Evolutionary conservation across 2,329 filamentous ascomycete genomes (phyloP), one percentile per base, ranked within the genome.

Genomic region (Penicillium corylophilum): DNA sequence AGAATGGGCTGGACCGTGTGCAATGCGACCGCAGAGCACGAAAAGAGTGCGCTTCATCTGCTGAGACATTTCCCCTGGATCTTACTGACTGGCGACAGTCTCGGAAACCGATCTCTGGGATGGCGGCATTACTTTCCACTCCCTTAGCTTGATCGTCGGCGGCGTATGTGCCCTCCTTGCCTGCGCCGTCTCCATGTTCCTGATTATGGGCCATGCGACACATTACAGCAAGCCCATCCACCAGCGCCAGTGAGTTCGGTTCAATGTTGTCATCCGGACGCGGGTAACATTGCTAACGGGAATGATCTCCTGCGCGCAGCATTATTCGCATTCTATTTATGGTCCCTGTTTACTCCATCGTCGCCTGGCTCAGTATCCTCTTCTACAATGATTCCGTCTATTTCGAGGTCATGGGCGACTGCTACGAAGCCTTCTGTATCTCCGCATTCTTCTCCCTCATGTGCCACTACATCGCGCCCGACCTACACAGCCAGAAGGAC

Each of bases 301-400:
- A 75, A 77, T 28, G 20, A 28, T 23, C 31, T 5, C 44, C 15
- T 41, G 35, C 31, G 62, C 76, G 72, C 62, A 88, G 84, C 66
- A 90, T 94, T 65, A 92, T 94, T 61, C 88, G 90, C 44, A 92
- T 95, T 59, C 81, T 95, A 18, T 86, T 91, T 70, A 92, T 94
- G 88, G 83, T 94, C 46, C 90, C 90, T 44, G 78, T 93, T 55
- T 94, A 94, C 71, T 80, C 86, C 47, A 76, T 84, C 38, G 85
- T 90, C 20, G 85, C 87, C 35, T 88, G 88, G 66, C 79, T 91
- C 35, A 86, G 85, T 54, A 83, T 89, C 60, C 77, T 81, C 57
- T 90, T 82, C 74, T 92, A 93, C 75, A 82, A 79, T 68, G 82
- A 91, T 65, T 84, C 87, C 43, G 82, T 92, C 53, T 94, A 94